phyloP scores from a whole-genome alignment of 2,329 filamentous ascomycete species.

The Periconia macrospinosa region DNA sequence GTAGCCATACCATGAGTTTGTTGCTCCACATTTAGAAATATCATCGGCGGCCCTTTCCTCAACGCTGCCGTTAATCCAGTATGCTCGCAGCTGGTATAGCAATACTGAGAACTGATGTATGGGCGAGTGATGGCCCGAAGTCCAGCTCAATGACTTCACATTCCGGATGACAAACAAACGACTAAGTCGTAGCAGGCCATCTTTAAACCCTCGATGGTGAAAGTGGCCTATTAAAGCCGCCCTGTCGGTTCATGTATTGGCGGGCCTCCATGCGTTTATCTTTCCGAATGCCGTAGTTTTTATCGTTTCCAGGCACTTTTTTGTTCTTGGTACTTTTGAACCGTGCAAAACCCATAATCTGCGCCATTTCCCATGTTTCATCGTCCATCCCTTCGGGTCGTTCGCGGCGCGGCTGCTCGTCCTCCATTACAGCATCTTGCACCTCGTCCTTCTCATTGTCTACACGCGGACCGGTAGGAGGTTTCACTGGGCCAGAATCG shows the following conservation, averaged over 20 bases:
- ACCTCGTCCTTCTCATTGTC: conserved; percentile 17
- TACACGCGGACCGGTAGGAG: conserved; percentile 13
- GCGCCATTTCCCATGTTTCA: conserved; percentile 76
- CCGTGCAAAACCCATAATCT: conserved; percentile 85
- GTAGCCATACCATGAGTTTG: not conserved
- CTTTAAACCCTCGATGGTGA: conserved; percentile 46
- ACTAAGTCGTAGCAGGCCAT: not conserved
- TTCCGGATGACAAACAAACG: not conserved
- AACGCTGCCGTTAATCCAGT: not conserved
- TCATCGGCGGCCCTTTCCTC: not conserved
- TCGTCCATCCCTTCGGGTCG: conserved; percentile 51
- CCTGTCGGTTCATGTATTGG: conserved; percentile 92
- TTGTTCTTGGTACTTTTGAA: conserved; percentile 88
- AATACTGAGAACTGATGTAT: not conserved
- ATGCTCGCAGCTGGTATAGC: not conserved
- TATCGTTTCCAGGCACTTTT: conserved; percentile 81
- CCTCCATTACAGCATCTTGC: conserved; percentile 34
- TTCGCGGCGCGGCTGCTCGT: conserved; percentile 17
- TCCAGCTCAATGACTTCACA: not conserved
- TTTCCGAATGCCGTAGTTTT: conserved; percentile 79
- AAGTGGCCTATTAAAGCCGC: conserved; percentile 79
- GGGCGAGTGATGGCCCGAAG: not conserved
- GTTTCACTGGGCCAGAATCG: conserved; percentile 11
- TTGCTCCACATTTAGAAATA: not conserved
- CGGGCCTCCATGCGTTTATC: conserved; percentile 94